Evolutionary conservation across 176 grass and related monocot genomes (phyloP), one percentile per base, ranked within the genome.

Genomic region (Hsuehochloa calcarea): DNA sequence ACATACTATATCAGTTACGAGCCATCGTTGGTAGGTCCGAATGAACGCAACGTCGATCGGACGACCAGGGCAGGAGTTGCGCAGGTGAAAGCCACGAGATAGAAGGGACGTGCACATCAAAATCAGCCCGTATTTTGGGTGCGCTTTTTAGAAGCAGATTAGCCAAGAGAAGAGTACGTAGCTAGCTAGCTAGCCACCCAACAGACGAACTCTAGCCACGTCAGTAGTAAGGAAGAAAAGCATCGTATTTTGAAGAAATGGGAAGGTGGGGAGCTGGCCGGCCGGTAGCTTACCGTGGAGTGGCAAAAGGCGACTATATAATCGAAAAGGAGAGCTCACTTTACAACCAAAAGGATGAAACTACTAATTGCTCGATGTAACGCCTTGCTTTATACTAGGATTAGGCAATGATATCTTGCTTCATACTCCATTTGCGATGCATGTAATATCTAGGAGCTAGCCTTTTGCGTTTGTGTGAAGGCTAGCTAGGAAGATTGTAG

Each of bases 221-320:
- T 50, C 56, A 54, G 38, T 8, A 66, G 43, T 35, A 64, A 72
- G 7, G 8, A 0, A 11, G 50, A 46, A 34, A 45, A 38, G 40
- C 12, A 26, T 34, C 20, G 0, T 37, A 38, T 46, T 4, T 4
- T 13, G 27, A 52, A 19, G 61, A 39, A 75, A 40, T 10, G 29
- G 8, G 50, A 59, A 10, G 8, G 2, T 1, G 15, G 16, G 39
- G 22, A 40, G 14, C 70, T 5, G 25, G 3, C 45, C 15, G 41
- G 0, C 16, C 14, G 56, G 79, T 47, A 46, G 84, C 79, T 86
- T 86, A 71, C 84, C 79, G 84, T 90, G 84, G 88, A 71, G 84
- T 78, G 79, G 52, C 51, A 40, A 70, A 76, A 75, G 54, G 6
- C 54, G 66, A 71, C n/a, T n/a, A n/a, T n/a, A n/a, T n/a, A n/a